phyloP scores from a whole-genome alignment of 805 yeast genomes.

The Pichia eremophila region DNA sequence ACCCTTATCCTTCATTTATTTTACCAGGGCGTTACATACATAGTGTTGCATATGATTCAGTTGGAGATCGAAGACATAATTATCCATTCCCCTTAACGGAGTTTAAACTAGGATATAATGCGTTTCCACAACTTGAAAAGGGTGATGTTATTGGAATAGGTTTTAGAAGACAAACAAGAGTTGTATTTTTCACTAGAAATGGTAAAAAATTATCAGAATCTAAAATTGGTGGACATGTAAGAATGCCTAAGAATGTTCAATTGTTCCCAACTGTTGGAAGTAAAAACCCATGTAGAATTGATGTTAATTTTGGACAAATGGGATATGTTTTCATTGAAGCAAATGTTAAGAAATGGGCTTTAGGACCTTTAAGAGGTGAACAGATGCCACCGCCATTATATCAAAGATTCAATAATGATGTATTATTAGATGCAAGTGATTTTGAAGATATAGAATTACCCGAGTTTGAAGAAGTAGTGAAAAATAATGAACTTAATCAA shows the following conservation, averaged over 20 bases:
- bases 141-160: slow-evolving; percentile 96
- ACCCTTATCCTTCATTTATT: slow-evolving; percentile 90
- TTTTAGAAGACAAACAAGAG: slow-evolving; percentile 70
- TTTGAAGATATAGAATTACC: slow-evolving; percentile 49
- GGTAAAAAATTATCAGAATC: slow-evolving; percentile 84
- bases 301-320: slow-evolving; percentile 84
- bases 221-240: slow-evolving; percentile 69
- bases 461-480: slow-evolving; percentile 37
- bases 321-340: slow-evolving; percentile 90
- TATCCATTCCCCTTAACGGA: slow-evolving; percentile 50
- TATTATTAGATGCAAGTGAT: slow-evolving; percentile 57
- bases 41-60: slow-evolving; percentile 81
- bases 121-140: slow-evolving; percentile 50
- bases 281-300: slow-evolving; percentile 69
- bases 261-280: slow-evolving; percentile 80
- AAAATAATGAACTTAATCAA: slow-evolving; percentile 2
- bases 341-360: slow-evolving; percentile 91
- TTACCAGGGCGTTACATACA: slow-evolving; percentile 86
- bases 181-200: slow-evolving; percentile 87
- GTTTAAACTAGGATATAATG: slow-evolving; percentile 1
- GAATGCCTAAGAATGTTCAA: slow-evolving; percentile 59
- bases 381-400: slow-evolving; percentile 94
- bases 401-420: slow-evolving; percentile 68
- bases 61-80: slow-evolving; percentile 70
- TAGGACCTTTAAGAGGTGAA: slow-evolving; percentile 81